A percentile compares a stretch with the other conserved stretches of the same genome.
Conservation (phyloP, 2,329 filamentous ascomycete genomes). For the Ophiocordyceps robertsii region DNA sequence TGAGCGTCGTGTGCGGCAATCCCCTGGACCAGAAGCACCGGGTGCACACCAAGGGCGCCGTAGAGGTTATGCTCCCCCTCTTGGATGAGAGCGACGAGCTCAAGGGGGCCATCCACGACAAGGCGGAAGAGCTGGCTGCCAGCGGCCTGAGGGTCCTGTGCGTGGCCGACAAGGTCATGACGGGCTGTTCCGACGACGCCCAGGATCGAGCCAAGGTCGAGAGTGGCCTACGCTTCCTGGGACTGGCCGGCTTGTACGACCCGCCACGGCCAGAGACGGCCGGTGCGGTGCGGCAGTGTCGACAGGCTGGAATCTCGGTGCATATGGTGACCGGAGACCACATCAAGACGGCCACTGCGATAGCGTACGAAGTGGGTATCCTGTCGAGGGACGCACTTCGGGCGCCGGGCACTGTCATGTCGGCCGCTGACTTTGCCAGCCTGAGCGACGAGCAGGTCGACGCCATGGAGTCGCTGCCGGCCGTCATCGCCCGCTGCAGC, state of each 20-base stretch:
- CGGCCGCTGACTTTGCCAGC: slow-evolving; percentile 47
- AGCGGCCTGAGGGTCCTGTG: slow-evolving; percentile 58
- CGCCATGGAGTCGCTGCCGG: slow-evolving; percentile 42
- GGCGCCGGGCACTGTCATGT: slow-evolving; percentile 38
- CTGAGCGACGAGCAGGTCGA: slow-evolving; percentile 52
- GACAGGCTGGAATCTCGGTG: slow-evolving; percentile 47
- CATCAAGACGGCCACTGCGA: slow-evolving; percentile 52
- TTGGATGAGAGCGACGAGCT: slow-evolving; percentile 31
- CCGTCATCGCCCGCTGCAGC: slow-evolving; percentile 57
- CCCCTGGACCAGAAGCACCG: slow-evolving; percentile 19
- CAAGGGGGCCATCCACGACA: slow-evolving; percentile 31
- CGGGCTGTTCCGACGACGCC: slow-evolving; percentile 18
- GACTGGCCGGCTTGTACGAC: slow-evolving; percentile 59
- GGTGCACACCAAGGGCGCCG: slow-evolving; percentile 45
- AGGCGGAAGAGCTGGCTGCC: slow-evolving; percentile 42
- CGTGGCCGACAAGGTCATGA: slow-evolving; percentile 40
- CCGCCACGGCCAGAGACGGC: slow-evolving; percentile 56
- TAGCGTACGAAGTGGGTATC: slow-evolving; percentile 53
- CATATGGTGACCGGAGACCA: slow-evolving; percentile 61
- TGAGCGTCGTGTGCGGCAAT: slow-evolving; percentile 52
- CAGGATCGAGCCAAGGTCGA: slow-evolving; percentile 42
- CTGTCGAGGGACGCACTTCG: slow-evolving; percentile 24
- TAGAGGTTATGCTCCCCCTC: slow-evolving; percentile 41
- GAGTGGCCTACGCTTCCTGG: slow-evolving; percentile 46
- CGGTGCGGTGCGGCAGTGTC: slow-evolving; percentile 44